Percentiles rank a stretch among this genome's conserved stretches.
Evolutionary conservation across 179 eudicot species (phyloP).

Genomic region (Drosera spatulata): DNA sequence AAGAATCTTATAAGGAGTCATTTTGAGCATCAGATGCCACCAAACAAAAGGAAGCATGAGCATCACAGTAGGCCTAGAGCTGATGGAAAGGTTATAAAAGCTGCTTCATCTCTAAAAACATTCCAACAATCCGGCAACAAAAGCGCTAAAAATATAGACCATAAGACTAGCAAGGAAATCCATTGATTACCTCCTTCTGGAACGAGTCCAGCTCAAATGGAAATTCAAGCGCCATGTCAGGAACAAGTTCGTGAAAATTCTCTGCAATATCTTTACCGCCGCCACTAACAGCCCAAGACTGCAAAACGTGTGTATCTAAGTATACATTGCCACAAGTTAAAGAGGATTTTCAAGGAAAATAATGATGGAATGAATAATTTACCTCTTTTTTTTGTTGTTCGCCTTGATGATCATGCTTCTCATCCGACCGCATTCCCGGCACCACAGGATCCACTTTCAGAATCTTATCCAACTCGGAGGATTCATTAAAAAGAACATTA

Average conservation of each 20-base stretch:
- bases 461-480: constrained; percentile 62
- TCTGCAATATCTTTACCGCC: constrained; percentile 48
- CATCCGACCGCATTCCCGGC: constrained; percentile 24
- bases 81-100: no score
- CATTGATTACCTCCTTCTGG: constrained; percentile 73
- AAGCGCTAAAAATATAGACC: no score
- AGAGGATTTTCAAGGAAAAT: constrained; percentile 1
- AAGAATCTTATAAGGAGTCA: not conserved
- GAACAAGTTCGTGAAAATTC: constrained; percentile 76
- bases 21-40: no score
- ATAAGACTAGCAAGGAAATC: not conserved
- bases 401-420: constrained; percentile 24
- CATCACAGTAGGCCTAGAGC: no score
- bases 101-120: no score
- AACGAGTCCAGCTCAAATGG: constrained; percentile 87
- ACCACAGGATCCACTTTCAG: constrained; percentile 42
- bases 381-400: constrained; percentile 62
- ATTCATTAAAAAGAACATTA: constrained; percentile 21
- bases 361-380: constrained; percentile 1
- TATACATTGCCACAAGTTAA: not conserved
- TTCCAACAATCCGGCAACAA: no score
- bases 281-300: constrained; percentile 80
- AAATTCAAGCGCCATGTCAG: constrained; percentile 91
- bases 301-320: constrained; percentile 12
- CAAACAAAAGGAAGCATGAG: no score